Evolutionary conservation across 179 eudicot species (phyloP), one percentile per base, ranked within the genome.

Genomic region (Spinacia oleracea): DNA sequence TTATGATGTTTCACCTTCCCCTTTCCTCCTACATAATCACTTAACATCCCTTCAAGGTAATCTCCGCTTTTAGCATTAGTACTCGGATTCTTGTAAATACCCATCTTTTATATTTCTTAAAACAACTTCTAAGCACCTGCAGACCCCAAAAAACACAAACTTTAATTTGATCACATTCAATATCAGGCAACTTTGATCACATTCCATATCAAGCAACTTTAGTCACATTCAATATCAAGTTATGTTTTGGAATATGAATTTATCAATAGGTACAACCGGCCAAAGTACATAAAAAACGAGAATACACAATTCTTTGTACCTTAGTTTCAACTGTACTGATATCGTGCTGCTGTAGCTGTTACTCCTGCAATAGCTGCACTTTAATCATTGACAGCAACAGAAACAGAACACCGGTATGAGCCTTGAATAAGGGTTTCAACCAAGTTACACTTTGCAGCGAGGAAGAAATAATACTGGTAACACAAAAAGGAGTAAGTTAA

Each of bases 21-120:
- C 66, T 89, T 88, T 31, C 83, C 88, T 21, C 89, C 91, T 46
- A 85, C 91, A 84, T 83, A 85, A 16, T 94, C 98, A 72, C 65
- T 85, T 18, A 91, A 55, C 91, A 95, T 87, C 51, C 97, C 94
- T 81, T 95, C 98, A 38, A 95, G 78, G 69, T 77, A 91, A 11
- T 91, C 97, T 45, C 92, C 92, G 29, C 89, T 90, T 80, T 89
- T 91, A 23, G 79, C 77, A 65, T 71, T 79, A 34, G 80, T 76
- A 46, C 81, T 79, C 35, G 89, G 72, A 66, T 75, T 85, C 73
- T 88, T 75, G 45, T 83, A 82, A 27, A 85, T 81, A 25, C 88
- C 87, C 87, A 85, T 83, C 6, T 32, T 31, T 10, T 10, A n/a
- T 1, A 23, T 42, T 42, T 40, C 11, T 45, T 48, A 14, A 25